Conservation (phyloP, 345 rosid species). For the Dipteronia dyeriana region DNA sequence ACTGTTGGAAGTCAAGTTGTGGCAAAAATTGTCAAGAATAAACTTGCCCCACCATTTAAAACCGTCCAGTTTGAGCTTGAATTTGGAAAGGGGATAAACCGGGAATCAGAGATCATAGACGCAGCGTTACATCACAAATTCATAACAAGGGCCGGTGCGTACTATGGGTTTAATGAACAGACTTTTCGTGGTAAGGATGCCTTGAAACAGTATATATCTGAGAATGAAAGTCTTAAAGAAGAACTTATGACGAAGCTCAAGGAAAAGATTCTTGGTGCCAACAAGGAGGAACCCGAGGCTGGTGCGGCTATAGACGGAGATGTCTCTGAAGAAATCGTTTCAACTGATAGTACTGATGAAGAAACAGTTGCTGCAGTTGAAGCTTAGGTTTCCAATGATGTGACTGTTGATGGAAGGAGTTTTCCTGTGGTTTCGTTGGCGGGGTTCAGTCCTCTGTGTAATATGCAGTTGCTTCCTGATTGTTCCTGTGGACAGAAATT, state of each 20-base stretch:
- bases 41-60: slow-evolving; percentile 92
- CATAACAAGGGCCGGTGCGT: slow-evolving; percentile 52
- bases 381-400: slow-evolving; percentile 30
- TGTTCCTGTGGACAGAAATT: not conserved
- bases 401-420: slow-evolving; percentile 1
- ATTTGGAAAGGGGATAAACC: slow-evolving; percentile 93
- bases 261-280: slow-evolving; percentile 51
- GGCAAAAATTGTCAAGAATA: slow-evolving; percentile 92
- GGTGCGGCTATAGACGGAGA: slow-evolving; percentile 38
- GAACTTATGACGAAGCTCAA: slow-evolving; percentile 63
- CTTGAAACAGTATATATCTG: slow-evolving; percentile 53
- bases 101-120: slow-evolving; percentile 68
- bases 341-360: slow-evolving; percentile 66
- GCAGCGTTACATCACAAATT: slow-evolving; percentile 76
- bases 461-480: slow-evolving; percentile 7
- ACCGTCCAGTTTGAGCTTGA: slow-evolving; percentile 84
- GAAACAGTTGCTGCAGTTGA: slow-evolving; percentile 64
- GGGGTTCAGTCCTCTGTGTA: slow-evolving; percentile 7
- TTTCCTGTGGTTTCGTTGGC: slow-evolving; percentile 12
- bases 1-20: slow-evolving; percentile 69
- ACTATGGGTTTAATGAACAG: slow-evolving; percentile 45
- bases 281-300: slow-evolving; percentile 31
- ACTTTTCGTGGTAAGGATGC: slow-evolving; percentile 83
- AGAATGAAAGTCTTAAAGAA: slow-evolving; percentile 50
- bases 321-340: slow-evolving; percentile 33